These are phyloP conservation scores for Vitis rotundifolia DNA, from an alignment of 164 flowering plant species.

Conservation along the genomic window DNA sequence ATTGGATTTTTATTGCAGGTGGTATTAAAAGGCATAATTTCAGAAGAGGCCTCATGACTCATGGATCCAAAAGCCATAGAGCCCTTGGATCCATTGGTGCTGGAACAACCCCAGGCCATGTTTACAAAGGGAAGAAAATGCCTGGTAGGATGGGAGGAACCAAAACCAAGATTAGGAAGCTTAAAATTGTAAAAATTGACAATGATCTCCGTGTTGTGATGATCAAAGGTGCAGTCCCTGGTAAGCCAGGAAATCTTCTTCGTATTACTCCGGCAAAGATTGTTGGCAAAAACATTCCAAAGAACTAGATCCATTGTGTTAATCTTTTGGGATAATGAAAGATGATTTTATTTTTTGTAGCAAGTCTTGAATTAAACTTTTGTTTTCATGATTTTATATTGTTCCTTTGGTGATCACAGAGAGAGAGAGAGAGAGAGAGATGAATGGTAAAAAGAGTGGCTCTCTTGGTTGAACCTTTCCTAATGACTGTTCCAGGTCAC, in stretches of 20 bases:
- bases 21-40: slow-evolving; percentile 94
- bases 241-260: slow-evolving; percentile 97
- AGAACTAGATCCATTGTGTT: slow-evolving; percentile 37
- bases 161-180: slow-evolving; percentile 81
- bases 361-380: too few species aligned
- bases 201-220: slow-evolving; percentile 75
- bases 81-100: slow-evolving; percentile 93
- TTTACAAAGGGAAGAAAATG: slow-evolving; percentile 96
- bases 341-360: too few species aligned
- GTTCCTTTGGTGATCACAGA: too few species aligned
- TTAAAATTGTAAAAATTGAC: slow-evolving; percentile 83
- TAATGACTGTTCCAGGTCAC: too few species aligned
- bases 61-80: slow-evolving; percentile 97
- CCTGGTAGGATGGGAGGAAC: slow-evolving; percentile 98
- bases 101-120: slow-evolving; percentile 95
- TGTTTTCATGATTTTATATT: too few species aligned
- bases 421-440: too few species aligned
- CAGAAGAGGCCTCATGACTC: slow-evolving; percentile 85
- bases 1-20: slow-evolving; percentile 38
- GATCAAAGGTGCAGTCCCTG: slow-evolving; percentile 95
- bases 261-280: slow-evolving; percentile 95
- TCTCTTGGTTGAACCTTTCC: too few species aligned
- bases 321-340: too few species aligned
- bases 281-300: slow-evolving; percentile 90
- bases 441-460: too few species aligned